Evolutionary conservation across 305 asterid genomes (phyloP).

Genomic region (Solanum hybrid): DNA sequence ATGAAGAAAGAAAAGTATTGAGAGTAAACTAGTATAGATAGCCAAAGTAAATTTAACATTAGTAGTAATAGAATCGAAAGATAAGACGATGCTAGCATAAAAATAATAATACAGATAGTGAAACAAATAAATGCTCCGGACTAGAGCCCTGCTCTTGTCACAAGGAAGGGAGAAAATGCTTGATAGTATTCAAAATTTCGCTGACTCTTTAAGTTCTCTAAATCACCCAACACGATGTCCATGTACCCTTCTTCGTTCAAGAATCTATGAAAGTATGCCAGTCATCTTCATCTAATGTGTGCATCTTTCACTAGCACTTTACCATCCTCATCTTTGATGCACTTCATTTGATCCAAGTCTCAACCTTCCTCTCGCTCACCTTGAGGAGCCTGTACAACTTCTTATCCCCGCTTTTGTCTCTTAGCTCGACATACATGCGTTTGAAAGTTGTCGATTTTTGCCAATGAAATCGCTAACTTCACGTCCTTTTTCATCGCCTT

Average conservation of each 20-base stretch:
- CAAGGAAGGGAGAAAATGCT: background rate
- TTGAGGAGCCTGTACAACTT: background rate
- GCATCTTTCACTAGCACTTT: background rate
- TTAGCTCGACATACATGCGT: background rate
- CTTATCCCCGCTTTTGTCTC: background rate
- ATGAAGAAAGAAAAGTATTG: background rate
- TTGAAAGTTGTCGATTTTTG: background rate
- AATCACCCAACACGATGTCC: background rate
- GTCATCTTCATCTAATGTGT: background rate
- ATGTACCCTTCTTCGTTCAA: background rate
- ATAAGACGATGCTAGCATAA: background rate
- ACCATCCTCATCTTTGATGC: background rate
- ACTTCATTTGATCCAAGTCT: background rate
- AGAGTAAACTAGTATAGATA: background rate
- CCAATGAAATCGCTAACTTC: background rate
- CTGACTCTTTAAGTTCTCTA: background rate
- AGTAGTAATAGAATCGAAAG: background rate
- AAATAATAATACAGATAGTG: background rate
- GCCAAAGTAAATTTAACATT: background rate
- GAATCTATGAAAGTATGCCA: background rate
- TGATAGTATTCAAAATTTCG: background rate
- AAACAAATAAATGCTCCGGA: background rate
- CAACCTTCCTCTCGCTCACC: background rate
- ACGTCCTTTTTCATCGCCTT: background rate
- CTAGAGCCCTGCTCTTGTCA: background rate